Evolutionary conservation across 768 basidiomycete species (phyloP), one percentile per base, ranked within the genome.

Genomic region (Zangia roseola): DNA sequence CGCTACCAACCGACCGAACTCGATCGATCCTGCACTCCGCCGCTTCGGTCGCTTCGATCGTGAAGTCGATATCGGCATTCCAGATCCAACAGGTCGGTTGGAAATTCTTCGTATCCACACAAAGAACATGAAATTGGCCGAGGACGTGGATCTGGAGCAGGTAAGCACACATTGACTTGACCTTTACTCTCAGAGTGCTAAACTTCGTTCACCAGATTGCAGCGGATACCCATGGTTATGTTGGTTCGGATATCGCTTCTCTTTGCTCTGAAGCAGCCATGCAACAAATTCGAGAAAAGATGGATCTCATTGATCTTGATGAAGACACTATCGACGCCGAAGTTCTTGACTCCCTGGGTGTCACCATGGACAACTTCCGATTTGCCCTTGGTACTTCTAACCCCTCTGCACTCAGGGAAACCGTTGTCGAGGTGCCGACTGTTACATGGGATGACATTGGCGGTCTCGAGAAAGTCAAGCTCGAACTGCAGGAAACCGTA

Each of bases 241-340:
- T 99, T 59, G 97, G 97, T 68, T 97, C 97, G 31, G 97, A 99
- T 78, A 68, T 99, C 49, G 97, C 97, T 21, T 90, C 97, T 10
- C 80, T 99, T 43, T 99, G 97, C 70, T 98, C 97, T 2, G 97
- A 99, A 69, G 97, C 97, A 47, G 97, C 97, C 39, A 99, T 99
- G 97, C 97, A 99, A 75, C 97, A 99, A 69, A 99, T 99, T 56
- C 91, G 97, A 68, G 97, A 99, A 75, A 99, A 99, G 83, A 98
- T 99, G 95, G 94, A 97, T 59, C 74, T 93, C 58, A 93, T 95
- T 55, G 93, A 94, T 68, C 81, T 95, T 25, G 92, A 94, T 54
- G 91, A 95, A 70, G 97, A 99, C 65, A 97, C 95, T 42, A 99
- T 99, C 64, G 97, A 99, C 62, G 97, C 97, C 8, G 97, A 99